A percentile compares a stretch with the other conserved stretches of the same genome.
These are phyloP conservation scores for Herpetospermum pedunculosum DNA, from an alignment of 306 rosid genomes.

Conservation along the genomic window DNA sequence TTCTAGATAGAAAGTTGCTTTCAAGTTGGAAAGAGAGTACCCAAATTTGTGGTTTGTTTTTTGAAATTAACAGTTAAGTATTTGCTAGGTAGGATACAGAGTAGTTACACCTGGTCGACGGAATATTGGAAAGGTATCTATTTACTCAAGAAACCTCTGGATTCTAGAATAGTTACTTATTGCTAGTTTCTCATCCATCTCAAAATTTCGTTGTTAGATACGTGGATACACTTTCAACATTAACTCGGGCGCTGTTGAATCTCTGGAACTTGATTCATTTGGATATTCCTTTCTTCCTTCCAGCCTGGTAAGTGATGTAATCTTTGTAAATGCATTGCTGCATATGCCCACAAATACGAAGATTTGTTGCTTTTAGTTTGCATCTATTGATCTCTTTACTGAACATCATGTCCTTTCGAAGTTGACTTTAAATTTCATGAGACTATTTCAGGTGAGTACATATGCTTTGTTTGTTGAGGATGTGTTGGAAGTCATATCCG, in stretches of 20 bases:
- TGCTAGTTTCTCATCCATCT: not conserved
- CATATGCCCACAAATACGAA: not conserved
- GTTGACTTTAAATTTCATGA: not conserved
- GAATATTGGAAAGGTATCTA: slow-evolving; percentile 65
- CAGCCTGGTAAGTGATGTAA: slow-evolving; percentile 51
- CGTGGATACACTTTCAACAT: slow-evolving; percentile 84
- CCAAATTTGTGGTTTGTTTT: not conserved
- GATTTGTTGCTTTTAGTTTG: not conserved
- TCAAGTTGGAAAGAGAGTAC: too few relatives aligned
- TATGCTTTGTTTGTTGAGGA: slow-evolving; percentile 86
- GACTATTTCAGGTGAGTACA: slow-evolving; percentile 61
- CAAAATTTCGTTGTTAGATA: slow-evolving; percentile 33
- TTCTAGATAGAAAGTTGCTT: not conserved
- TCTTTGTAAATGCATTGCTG: not conserved
- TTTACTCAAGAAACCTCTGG: not conserved
- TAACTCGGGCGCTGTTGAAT: slow-evolving; percentile 72
- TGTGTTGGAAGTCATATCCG: slow-evolving; percentile 71
- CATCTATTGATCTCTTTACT: not conserved
- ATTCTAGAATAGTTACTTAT: not conserved
- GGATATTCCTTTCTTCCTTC: slow-evolving; percentile 84
- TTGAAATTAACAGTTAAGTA: slow-evolving; percentile 16
- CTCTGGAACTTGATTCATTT: slow-evolving; percentile 87
- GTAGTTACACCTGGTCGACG: slow-evolving; percentile 78
- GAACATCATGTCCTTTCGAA: slow-evolving; percentile 7
- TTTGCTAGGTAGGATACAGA: slow-evolving; percentile 84